phyloP scores from a whole-genome alignment of 129 eudicot genomes.

The Tanacetum coccineum region DNA sequence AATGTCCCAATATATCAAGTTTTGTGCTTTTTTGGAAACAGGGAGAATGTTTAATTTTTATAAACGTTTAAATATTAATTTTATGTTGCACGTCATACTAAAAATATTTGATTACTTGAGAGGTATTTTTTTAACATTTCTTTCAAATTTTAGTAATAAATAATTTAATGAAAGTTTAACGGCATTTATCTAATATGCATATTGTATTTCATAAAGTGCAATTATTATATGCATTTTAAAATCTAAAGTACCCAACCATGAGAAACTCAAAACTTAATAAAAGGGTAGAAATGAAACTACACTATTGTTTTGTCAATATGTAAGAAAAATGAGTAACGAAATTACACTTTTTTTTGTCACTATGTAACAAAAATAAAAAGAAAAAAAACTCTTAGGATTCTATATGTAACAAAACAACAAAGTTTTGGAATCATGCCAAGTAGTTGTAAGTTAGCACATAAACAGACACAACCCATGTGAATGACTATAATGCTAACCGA shows the following conservation, averaged over 20 bases:
- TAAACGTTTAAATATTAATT: too few relatives aligned
- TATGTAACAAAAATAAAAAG: neutral
- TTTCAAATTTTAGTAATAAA: neutral
- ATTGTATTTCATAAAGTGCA: conserved; percentile 7
- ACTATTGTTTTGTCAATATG: conserved; percentile 11
- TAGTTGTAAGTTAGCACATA: conserved; percentile 18
- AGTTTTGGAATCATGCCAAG: conserved; percentile 20
- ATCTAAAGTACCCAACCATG: conserved; percentile 13
- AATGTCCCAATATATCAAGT: neutral
- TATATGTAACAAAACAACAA: conserved; percentile 25
- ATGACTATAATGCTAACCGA: conserved; percentile 6
- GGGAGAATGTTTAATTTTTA: neutral
- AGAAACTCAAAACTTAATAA: conserved; percentile 1
- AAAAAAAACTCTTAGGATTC: conserved; percentile 1
- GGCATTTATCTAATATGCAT: neutral
- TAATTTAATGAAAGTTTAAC: neutral
- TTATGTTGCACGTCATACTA: too few relatives aligned
- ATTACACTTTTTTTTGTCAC: conserved; percentile 12
- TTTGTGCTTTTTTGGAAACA: neutral
- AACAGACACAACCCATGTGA: conserved; percentile 29
- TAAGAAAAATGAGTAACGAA: neutral
- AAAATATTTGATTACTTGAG: too few relatives aligned
- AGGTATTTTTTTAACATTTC: too few relatives aligned
- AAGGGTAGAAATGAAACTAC: neutral
- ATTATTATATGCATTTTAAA: neutral